These are phyloP conservation scores for Gymnopus androsaceus DNA, from an alignment of 1,284 basidiomycete genomes.

Conservation along the genomic window DNA sequence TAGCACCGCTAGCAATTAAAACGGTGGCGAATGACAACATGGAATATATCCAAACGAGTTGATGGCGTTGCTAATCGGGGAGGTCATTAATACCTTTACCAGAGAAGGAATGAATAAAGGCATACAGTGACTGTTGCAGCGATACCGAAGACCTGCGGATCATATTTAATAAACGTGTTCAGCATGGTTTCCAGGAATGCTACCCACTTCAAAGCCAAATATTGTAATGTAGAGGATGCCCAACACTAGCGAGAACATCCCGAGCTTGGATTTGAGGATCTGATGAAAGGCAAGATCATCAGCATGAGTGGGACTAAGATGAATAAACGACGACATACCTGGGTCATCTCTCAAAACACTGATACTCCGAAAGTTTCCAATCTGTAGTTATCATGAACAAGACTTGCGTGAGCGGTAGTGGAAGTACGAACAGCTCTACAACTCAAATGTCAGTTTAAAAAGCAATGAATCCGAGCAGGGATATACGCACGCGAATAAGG, in stretches of 20 bases:
- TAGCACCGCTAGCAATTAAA: slow-evolving; percentile 53
- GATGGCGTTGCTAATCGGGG: slow-evolving; percentile 56
- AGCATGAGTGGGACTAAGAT: not conserved
- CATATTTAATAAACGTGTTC: not conserved
- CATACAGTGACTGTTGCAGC: slow-evolving; percentile 56
- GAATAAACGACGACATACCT: slow-evolving; percentile 40
- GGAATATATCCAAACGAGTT: slow-evolving; percentile 57
- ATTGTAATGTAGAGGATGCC: slow-evolving; percentile 56
- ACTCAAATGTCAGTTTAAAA: slow-evolving; percentile 11
- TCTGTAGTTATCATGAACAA: slow-evolving; percentile 36
- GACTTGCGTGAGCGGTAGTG: not conserved
- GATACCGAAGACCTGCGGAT: slow-evolving; percentile 46
- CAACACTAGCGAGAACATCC: slow-evolving; percentile 59
- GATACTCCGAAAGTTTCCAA: slow-evolving; percentile 60
- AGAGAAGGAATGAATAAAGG: slow-evolving; percentile 17
- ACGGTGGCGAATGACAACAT: slow-evolving; percentile 53
- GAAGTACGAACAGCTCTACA: slow-evolving; percentile 51
- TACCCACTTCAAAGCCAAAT: slow-evolving; percentile 50
- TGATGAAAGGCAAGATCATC: slow-evolving; percentile 35
- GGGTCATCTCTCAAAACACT: slow-evolving; percentile 43
- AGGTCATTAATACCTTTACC: slow-evolving; percentile 5
- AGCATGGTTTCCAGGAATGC: not conserved
- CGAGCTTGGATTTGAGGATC: slow-evolving; percentile 50
- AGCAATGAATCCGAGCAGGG: slow-evolving; percentile 2
- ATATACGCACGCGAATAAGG: slow-evolving; percentile 57